phyloP scores from a whole-genome alignment of 2,329 filamentous ascomycete species.

The Xylariaceae sp. region DNA sequence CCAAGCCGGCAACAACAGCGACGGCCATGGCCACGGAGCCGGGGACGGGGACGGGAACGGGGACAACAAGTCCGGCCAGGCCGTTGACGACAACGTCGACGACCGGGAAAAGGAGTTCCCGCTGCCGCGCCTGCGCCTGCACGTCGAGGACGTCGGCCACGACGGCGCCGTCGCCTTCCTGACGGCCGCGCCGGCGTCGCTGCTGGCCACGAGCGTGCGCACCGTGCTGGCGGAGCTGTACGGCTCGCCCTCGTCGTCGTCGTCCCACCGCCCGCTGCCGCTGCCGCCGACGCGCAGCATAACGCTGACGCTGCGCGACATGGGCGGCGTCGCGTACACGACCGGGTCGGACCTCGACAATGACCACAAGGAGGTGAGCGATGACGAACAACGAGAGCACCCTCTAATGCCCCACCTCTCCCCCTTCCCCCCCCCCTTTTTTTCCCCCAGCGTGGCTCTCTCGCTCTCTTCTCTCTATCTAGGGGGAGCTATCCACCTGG shows the following conservation, averaged over 20 bases:
- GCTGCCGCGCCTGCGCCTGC: constrained; percentile 50
- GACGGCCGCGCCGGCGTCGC: constrained; percentile 48
- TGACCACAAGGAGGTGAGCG: constrained; percentile 80
- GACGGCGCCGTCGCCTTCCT: constrained; percentile 62
- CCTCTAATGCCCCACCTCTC: background rate
- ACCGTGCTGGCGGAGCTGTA: constrained; percentile 71
- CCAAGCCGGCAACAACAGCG: constrained; percentile 1
- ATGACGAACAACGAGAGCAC: background rate
- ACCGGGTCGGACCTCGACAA: constrained; percentile 68
- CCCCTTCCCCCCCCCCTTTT: too few species aligned
- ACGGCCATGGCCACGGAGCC: too few species aligned
- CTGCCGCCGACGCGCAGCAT: constrained; percentile 69
- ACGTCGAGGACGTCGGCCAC: constrained; percentile 51
- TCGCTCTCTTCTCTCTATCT: too few species aligned
- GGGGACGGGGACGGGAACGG: too few species aligned
- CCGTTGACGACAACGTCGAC: constrained; percentile 23
- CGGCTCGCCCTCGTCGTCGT: constrained; percentile 31
- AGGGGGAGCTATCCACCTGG: too few species aligned
- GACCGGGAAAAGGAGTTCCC: constrained; percentile 26
- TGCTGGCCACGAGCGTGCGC: constrained; percentile 55
- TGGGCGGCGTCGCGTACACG: constrained; percentile 85
- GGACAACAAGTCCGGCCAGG: too few species aligned
- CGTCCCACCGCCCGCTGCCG: constrained; percentile 25
- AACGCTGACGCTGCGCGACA: constrained; percentile 70
- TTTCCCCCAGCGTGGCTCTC: too few species aligned